Evolutionary conservation across 1,284 basidiomycete genomes (phyloP).

Genomic region (Crepidotus sp.): DNA sequence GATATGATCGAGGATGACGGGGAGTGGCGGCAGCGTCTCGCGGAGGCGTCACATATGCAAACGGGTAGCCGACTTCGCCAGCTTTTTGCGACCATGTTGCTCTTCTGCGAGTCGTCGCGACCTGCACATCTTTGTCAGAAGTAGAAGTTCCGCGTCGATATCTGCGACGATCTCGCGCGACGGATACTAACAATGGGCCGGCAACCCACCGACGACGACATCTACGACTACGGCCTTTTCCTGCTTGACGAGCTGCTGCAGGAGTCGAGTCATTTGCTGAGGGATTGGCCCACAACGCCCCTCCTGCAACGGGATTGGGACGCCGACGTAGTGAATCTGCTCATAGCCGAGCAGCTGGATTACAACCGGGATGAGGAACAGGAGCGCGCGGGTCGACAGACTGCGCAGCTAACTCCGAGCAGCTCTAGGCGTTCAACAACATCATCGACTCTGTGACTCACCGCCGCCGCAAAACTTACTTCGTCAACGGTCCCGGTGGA

Average conservation of each 20-base stretch:
- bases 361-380: constrained; percentile 19
- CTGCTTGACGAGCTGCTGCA: constrained; percentile 26
- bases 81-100: constrained; percentile 34
- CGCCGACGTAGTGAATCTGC: constrained; percentile 19
- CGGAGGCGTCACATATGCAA: constrained; percentile 33
- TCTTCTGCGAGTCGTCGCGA: constrained; percentile 25
- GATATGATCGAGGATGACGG: constrained; percentile 38
- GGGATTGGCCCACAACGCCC: constrained; percentile 28
- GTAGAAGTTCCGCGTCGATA: constrained; percentile 24
- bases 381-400: constrained; percentile 6
- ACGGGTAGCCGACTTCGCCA: constrained; percentile 29
- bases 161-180: constrained; percentile 30
- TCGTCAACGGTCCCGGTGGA: constrained; percentile 32
- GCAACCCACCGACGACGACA: constrained; percentile 24
- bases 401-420: constrained; percentile 23
- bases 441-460: constrained; percentile 22
- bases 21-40: constrained; percentile 34
- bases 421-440: constrained; percentile 23
- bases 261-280: constrained; percentile 20
- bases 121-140: constrained; percentile 31
- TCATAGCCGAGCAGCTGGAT: constrained; percentile 24
- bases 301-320: constrained; percentile 20
- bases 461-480: constrained; percentile 21
- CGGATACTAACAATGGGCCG: constrained; percentile 13
- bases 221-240: constrained; percentile 35